Base-by-base conservation (phyloP, 192 early-diverging fungal genomes). In the Backusella tarrabulga region DNA sequence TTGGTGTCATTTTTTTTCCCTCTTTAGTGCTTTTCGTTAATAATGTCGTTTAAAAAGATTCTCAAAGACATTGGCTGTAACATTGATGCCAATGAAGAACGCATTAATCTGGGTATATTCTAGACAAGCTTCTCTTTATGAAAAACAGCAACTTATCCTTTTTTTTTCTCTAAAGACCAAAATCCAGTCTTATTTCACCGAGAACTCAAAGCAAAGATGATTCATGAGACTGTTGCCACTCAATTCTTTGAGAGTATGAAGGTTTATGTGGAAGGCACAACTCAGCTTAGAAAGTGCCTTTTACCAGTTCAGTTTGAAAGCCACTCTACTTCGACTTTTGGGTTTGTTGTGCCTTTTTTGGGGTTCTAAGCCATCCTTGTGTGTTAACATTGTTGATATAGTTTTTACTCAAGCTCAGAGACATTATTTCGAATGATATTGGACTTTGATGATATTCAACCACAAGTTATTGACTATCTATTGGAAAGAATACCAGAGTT, bases 401-500 rank as follows among this genome's bases (percentile, higher is more conserved):
- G 54, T 9, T 56, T 56, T 9, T 56, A 23, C 35, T 66, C 81
- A 29, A 74, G 76, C 12, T 23, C 41, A 32, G 90, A 92, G 34
- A 92, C 90, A 78, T 76, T 92, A 32, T 85, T 91, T 46, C 86
- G 88, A 46, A 83, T 88, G 11, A 71, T 94, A 56, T 75, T 94
- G 29, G 83, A 86, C 2, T 84, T 92, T 5, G 91, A 92, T 52
- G 67, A 79, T 21, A 42, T 94, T 29, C 93, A 94, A 67, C 75
- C 89, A 0, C 85, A 81, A 6, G 74, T 92, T 3, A 83, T 90
- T 8, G 67, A 75, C 17, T 75, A 82, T 46, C 78, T 92, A 8
- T 79, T 92, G 72, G 91, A 92, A 42, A 86, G 84, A 73, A 80
- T 92, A 32, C 87, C 90, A 15, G 92, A 92, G 71, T 89, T 87